phyloP scores from a whole-genome alignment of 805 yeast genomes.

The Metschnikowia proteae region DNA sequence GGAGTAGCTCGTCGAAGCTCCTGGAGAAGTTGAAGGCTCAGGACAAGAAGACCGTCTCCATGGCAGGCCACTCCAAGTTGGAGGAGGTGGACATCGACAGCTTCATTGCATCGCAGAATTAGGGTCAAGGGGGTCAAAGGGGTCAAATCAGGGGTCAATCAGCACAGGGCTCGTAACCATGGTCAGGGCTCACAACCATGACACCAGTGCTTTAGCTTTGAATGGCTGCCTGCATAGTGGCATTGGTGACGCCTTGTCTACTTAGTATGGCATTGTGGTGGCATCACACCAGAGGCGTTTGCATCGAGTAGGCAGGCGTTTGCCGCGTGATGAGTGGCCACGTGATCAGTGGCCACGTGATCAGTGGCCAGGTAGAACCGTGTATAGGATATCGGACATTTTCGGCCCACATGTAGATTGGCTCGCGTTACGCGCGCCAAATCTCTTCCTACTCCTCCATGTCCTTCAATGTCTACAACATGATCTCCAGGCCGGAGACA shows the following conservation, averaged over 20 bases:
- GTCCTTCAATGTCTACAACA: constrained; percentile 16
- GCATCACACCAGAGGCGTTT: no score
- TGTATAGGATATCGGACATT: background rate
- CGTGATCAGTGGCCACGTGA: no score
- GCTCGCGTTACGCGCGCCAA: background rate
- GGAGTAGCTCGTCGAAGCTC: constrained; percentile 68
- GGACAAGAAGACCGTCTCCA: constrained; percentile 47
- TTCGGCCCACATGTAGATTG: background rate
- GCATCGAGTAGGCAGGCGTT: no score
- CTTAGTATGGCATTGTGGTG: no score
- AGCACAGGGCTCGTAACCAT: no score
- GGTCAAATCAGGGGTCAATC: no score
- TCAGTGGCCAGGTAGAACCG: background rate
- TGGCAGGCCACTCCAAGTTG: constrained; percentile 63
- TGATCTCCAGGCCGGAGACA: constrained; percentile 7
- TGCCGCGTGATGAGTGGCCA: no score
- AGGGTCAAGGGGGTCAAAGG: no score
- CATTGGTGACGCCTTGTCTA: no score
- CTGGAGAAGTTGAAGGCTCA: constrained; percentile 56
- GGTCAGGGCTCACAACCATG: no score
- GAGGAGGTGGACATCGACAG: constrained; percentile 71
- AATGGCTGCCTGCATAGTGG: no score
- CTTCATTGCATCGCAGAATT: constrained; percentile 64
- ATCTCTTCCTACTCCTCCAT: constrained; percentile 1
- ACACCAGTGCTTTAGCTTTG: no score